Evolutionary conservation across 352 stramenopile genomes (phyloP), one percentile per base, ranked within the genome.

Genomic region (Blastocystis sp.): DNA sequence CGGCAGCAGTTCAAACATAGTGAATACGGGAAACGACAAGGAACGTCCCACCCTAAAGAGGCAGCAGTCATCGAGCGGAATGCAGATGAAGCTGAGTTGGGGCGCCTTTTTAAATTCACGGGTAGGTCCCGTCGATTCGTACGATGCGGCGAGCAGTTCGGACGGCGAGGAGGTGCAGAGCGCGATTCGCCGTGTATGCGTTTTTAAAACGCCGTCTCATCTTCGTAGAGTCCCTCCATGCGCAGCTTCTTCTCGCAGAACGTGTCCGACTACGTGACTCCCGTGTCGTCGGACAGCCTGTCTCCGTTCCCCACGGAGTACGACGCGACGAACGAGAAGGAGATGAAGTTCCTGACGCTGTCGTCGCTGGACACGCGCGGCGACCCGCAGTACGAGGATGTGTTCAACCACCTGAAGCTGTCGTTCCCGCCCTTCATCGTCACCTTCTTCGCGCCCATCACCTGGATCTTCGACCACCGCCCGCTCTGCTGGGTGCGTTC

Each of bases 241-340:
- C 28, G 48, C 9, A 84, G 66, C 61, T 84, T 84, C 40, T 84
- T 84, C 74, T 67, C 74, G 9, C 74, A 52, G 34, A 64, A 45
- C 3, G 56, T 59, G 2, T 84, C 74, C 3, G 74, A 84, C 2
- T 84, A 84, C 45, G 69, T 84, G 38, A 84, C 59, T 28, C 74
- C 74, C 38, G 53, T 84, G 0, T 53, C 74, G 2, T 40, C 40
- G 23, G 74, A 84, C 66, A 84, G 74, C 48, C 34, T 59, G 7
- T 84, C 74, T 67, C 74, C 74, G 2, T 84, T 67, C 56, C 74
- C 74, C 2, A 53, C 65, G 60, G 74, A 84, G 61, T 84, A 84
- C 38, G 74, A 84, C 40, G 74, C 65, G 38, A 43, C 74, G 10
- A 84, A 48, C 41, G 74, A 84, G 74, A 66, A 38, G 48, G 74